Evolutionary conservation across 805 yeast species (phyloP).

Genomic region (Saccharomycodes ludwigii): DNA sequence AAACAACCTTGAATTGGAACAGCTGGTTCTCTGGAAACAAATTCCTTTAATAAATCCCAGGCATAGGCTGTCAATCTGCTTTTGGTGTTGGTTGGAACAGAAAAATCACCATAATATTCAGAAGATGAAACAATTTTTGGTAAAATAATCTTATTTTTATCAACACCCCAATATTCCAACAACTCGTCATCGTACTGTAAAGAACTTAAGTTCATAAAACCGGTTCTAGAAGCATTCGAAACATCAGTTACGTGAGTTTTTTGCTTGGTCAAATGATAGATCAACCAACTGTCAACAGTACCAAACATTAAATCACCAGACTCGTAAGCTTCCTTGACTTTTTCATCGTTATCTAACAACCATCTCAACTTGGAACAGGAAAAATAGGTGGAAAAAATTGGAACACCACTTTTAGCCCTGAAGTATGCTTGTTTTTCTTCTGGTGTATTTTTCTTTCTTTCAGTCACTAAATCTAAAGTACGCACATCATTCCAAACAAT

Average conservation of each 20-base stretch:
- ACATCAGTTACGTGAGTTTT: constrained; percentile 69
- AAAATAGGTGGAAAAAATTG: constrained; percentile 73
- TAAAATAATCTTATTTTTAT: constrained; percentile 45
- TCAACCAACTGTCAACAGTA: constrained; percentile 89
- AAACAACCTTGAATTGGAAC: constrained; percentile 80
- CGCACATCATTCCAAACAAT: constrained; percentile 96
- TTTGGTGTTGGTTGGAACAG: constrained; percentile 42
- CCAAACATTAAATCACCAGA: constrained; percentile 80
- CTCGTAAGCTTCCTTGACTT: constrained; percentile 55
- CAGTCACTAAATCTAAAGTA: constrained; percentile 58
- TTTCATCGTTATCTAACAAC: constrained; percentile 71
- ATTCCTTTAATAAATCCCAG: constrained; percentile 39
- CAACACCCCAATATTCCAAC: constrained; percentile 70
- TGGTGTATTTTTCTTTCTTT: constrained; percentile 41
- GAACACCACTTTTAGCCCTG: constrained; percentile 65
- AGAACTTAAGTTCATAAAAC: constrained; percentile 73
- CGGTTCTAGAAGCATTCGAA: constrained; percentile 85
- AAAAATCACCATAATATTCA: constrained; percentile 63
- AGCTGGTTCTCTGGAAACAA: constrained; percentile 36
- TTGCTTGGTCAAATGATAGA: constrained; percentile 68
- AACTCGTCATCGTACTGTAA: constrained; percentile 65
- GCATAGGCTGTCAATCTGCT: constrained; percentile 40
- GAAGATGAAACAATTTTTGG: constrained; percentile 76
- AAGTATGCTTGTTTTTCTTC: constrained; percentile 45
- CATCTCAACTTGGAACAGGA: constrained; percentile 84